These are phyloP conservation scores for Trifolium dubium DNA, from an alignment of 306 rosid species.

Conservation along the genomic window DNA sequence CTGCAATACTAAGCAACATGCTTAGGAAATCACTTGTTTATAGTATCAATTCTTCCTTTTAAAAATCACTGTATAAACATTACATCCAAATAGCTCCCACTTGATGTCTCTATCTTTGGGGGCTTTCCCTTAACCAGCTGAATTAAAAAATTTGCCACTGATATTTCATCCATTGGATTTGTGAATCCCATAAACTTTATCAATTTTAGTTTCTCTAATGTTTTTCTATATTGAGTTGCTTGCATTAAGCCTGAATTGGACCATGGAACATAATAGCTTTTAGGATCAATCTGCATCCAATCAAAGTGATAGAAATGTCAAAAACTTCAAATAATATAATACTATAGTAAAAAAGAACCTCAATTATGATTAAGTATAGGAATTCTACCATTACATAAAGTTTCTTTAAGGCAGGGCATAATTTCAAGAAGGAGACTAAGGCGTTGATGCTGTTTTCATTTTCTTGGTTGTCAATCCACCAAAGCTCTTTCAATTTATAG, in stretches of 20 bases:
- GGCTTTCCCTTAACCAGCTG: slow-evolving; percentile 41
- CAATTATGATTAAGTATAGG: neutral
- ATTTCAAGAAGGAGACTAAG: slow-evolving; percentile 59
- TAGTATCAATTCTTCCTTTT: slow-evolving; percentile 8
- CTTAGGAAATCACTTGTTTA: neutral
- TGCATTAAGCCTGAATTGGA: slow-evolving; percentile 27
- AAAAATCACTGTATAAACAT: slow-evolving; percentile 23
- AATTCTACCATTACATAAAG: slow-evolving; percentile 56
- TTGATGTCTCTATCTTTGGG: slow-evolving; percentile 47
- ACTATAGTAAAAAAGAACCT: neutral
- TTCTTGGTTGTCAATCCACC: slow-evolving; percentile 66
- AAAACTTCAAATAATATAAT: slow-evolving; percentile 22
- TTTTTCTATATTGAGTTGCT: slow-evolving; percentile 28
- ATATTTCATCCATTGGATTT: slow-evolving; percentile 45
- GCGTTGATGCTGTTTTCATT: slow-evolving; percentile 50
- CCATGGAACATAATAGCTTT: slow-evolving; percentile 37
- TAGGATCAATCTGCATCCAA: slow-evolving; percentile 56
- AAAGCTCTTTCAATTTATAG: slow-evolving; percentile 64
- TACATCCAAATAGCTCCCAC: slow-evolving; percentile 44
- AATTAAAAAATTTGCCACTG: slow-evolving; percentile 41
- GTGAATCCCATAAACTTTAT: slow-evolving; percentile 59
- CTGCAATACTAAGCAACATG: slow-evolving; percentile 33
- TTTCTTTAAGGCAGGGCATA: slow-evolving; percentile 71
- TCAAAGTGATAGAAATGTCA: neutral
- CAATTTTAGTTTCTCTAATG: slow-evolving; percentile 51